Base-by-base conservation (phyloP, 768 basidiomycete species). In the Agaricus sinodeliciosus region DNA sequence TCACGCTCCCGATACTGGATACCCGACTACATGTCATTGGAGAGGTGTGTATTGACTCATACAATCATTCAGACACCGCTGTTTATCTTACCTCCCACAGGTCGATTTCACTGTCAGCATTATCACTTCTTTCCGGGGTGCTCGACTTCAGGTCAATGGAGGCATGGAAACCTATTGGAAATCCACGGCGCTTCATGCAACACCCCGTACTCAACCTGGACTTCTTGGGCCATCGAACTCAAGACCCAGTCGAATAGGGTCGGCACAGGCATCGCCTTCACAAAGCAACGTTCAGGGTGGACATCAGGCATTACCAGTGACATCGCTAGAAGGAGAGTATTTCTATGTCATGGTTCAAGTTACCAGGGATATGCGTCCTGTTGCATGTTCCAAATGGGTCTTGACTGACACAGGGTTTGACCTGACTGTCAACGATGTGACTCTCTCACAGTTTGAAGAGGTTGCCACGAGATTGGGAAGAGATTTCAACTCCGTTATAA, bases 151-250 rank as follows among this genome's bases (percentile, higher is more conserved):
- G 69, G 87, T 97, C 50, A 94, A 94, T 19, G 95, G 96, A 22
- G 84, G 90, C 48, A 80, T 98, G 26, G 94, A 98, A 71, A 99
- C 95, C 0, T 99, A 99, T 67, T 99, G 96, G 96, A 98, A 97
- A 70, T 94, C 94, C 2, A 82, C 85, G 16, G 73, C 73, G 27
- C 69, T 71, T 42, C 67, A 76, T 15, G 73, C 79, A 3, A 71
- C 72, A 16, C 73, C 80, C 12, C 64, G 74, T 31, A 64, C 63
- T 11, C 68, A 63, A 58, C 70, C 67, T 58, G 70, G 63, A 42
- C 67, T 65, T 49, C 67, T 72, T 40, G 70, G 68, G 22, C 65
- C 67, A 55, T 64, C 68, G 36, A 73, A 72, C 43, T 70, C 50
- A 43, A 57, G 72, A 41, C 75, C 75, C 3, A 73, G 67, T 51